These are phyloP conservation scores for Coemansia sp. DNA, from an alignment of 371 early-diverging fungal genomes.

Conservation along the genomic window DNA sequence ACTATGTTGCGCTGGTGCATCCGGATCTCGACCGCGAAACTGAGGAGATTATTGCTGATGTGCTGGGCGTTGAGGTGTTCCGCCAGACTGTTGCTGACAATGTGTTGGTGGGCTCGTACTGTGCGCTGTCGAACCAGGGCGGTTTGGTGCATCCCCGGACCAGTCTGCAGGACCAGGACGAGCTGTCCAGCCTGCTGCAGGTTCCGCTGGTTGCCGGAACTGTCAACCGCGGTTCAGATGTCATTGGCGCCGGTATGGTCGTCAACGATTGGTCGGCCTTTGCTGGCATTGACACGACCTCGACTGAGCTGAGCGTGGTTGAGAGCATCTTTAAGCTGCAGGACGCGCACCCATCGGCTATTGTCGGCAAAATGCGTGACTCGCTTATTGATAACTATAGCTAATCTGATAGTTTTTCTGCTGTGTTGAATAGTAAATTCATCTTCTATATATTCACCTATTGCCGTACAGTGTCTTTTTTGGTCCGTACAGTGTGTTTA, in stretches of 20 bases:
- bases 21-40: constrained; percentile 99
- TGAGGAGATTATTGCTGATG: constrained; percentile 98
- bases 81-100: constrained; percentile 98
- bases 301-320: constrained; percentile 97
- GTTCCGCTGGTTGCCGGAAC: constrained; percentile 99
- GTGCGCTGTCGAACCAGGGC: constrained; percentile 97
- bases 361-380: constrained; percentile 93
- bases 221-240: constrained; percentile 98
- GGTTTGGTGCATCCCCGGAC: constrained; percentile 98
- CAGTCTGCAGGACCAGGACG: constrained; percentile 96
- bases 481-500: neutral
- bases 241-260: constrained; percentile 97
- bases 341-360: constrained; percentile 84
- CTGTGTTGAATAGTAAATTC: neutral
- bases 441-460: neutral
- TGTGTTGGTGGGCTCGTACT: constrained; percentile 98
- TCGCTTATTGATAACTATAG: constrained; percentile 87
- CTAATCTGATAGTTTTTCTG: constrained; percentile 49
- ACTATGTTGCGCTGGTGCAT: constrained; percentile 99
- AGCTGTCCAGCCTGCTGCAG: constrained; percentile 96
- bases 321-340: constrained; percentile 98
- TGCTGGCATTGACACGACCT: constrained; percentile 97
- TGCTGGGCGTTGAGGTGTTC: constrained; percentile 98
- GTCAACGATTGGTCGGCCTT: constrained; percentile 99
- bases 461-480: neutral